phyloP scores from a whole-genome alignment of 192 early-diverging fungal species.

The Coemansia umbellata region DNA sequence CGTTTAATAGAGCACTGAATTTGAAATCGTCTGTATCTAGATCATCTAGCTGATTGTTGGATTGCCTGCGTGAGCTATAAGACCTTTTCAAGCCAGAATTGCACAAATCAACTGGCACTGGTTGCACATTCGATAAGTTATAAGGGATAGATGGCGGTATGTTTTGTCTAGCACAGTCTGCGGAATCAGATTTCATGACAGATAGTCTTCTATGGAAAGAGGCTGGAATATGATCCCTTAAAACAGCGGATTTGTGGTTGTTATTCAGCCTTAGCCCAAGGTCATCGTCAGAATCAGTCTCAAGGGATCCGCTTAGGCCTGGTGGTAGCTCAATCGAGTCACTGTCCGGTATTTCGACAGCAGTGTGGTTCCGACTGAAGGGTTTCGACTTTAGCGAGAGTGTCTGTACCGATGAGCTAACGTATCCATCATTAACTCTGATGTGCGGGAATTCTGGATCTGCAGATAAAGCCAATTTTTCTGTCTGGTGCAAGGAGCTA shows the following conservation, averaged over 20 bases:
- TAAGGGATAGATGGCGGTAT: not conserved
- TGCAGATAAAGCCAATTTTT: not conserved
- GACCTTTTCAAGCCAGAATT: too few species aligned
- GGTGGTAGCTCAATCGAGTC: slow-evolving; percentile 4
- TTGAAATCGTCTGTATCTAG: too few species aligned
- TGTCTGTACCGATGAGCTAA: not conserved
- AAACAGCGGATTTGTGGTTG: too few species aligned
- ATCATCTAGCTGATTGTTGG: too few species aligned
- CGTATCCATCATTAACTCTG: not conserved
- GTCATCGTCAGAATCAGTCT: slow-evolving; percentile 1
- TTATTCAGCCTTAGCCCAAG: too few species aligned
- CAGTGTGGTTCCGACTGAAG: not conserved
- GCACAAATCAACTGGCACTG: not conserved
- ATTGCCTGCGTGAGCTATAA: too few species aligned
- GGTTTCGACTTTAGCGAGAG: not conserved
- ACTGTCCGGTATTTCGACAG: not conserved
- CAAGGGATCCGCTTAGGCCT: not conserved
- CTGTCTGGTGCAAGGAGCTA: not conserved
- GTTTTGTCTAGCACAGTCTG: too few species aligned
- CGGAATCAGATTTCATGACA: too few species aligned
- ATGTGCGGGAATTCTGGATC: not conserved
- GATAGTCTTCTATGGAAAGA: too few species aligned
- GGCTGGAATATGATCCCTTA: too few species aligned
- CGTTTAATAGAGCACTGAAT: too few species aligned
- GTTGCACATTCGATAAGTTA: not conserved